Percentiles rank a stretch among this genome's conserved stretches.
Conservation (phyloP, 768 basidiomycete genomes). For the Mycena vitilis region DNA sequence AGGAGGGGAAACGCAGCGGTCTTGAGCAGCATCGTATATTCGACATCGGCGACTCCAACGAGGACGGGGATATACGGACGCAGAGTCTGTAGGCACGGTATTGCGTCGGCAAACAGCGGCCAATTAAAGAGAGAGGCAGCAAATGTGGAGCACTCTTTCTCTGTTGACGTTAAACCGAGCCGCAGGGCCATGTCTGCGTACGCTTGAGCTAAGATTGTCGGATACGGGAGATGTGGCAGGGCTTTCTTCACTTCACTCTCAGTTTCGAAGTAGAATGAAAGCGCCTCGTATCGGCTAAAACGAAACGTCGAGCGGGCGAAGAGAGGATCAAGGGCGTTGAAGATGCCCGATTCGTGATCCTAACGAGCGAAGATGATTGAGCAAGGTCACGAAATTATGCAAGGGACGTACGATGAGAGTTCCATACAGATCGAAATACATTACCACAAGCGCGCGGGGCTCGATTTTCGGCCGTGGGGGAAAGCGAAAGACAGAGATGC, state of each 20-base stretch:
- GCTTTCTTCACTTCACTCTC: background rate
- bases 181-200: background rate
- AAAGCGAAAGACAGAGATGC: no score
- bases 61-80: background rate
- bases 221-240: background rate
- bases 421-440: no score
- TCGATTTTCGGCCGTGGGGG: no score
- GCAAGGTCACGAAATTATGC: background rate
- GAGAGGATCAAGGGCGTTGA: background rate
- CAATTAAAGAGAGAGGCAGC: background rate
- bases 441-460: background rate
- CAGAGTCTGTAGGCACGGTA: background rate
- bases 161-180: no score
- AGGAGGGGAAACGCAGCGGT: no score
- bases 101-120: background rate
- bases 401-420: no score
- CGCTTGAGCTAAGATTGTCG: background rate
- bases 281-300: background rate
- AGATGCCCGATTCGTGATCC: no score
- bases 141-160: background rate
- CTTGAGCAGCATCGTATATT: no score
- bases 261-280: background rate
- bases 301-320: background rate
- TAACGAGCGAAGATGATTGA: background rate
- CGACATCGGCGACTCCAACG: background rate